phyloP scores from a whole-genome alignment of 23 red algal species.

The Pyropia haitanensis region DNA sequence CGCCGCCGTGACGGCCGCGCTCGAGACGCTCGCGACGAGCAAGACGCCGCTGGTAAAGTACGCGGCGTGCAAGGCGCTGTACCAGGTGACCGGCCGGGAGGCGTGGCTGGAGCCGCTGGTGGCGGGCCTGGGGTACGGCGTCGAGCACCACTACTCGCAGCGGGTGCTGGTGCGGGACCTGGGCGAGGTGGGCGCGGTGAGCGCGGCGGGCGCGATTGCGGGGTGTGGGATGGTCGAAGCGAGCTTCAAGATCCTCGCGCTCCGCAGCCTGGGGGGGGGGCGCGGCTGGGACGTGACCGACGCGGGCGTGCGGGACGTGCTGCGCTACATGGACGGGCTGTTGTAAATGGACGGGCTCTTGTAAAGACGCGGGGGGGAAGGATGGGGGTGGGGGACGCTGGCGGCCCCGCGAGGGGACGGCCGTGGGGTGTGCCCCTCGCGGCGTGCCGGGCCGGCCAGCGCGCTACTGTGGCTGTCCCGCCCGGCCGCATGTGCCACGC shows the following conservation, averaged over 20 bases:
- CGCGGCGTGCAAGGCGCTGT: slow-evolving; percentile 78
- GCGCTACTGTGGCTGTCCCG: too few species aligned
- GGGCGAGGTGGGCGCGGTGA: slow-evolving; percentile 70
- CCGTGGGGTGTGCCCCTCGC: too few species aligned
- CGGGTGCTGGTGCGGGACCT: slow-evolving; percentile 89
- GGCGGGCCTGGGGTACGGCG: slow-evolving; percentile 58
- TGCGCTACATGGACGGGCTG: slow-evolving; percentile 60
- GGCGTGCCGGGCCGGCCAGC: too few species aligned
- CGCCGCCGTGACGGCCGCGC: neutral
- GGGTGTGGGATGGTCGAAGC: slow-evolving; percentile 91
- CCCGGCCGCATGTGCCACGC: too few species aligned
- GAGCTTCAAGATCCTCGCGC: slow-evolving; percentile 92
- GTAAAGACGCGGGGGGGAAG: too few species aligned
- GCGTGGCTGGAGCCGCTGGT: slow-evolving; percentile 46
- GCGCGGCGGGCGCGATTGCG: slow-evolving; percentile 68
- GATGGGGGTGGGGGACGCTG: too few species aligned
- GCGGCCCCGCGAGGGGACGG: too few species aligned
- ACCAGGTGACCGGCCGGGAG: slow-evolving; percentile 42
- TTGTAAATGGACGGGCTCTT: slow-evolving; percentile 9
- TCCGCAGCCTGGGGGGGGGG: slow-evolving; percentile 66
- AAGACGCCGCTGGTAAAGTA: slow-evolving; percentile 68
- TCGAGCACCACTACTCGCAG: slow-evolving; percentile 96
- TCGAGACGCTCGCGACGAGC: neutral
- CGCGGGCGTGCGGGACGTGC: slow-evolving; percentile 38
- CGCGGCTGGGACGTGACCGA: slow-evolving; percentile 22